phyloP scores from a whole-genome alignment of 1,139 yeast genomes.

The Kazachstania sp. region DNA sequence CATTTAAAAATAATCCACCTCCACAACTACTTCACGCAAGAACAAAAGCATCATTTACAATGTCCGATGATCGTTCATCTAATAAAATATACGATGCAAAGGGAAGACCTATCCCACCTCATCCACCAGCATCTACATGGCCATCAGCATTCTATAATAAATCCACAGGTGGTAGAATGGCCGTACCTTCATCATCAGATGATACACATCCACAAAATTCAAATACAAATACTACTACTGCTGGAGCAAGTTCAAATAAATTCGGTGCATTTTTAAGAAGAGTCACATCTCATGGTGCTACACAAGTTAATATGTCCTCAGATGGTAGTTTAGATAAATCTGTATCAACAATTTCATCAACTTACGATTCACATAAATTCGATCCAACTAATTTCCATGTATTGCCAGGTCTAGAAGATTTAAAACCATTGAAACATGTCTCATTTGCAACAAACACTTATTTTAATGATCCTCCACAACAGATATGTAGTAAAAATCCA shows the following conservation, averaged over 20 bases:
- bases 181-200: neutral
- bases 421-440: constrained; percentile 52
- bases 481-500: constrained; percentile 58
- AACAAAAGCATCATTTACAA: constrained; percentile 6
- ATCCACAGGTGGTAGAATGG: neutral
- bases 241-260: constrained; percentile 20
- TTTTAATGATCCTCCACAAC: constrained; percentile 66
- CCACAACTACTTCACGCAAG: neutral
- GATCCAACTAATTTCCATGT: constrained; percentile 15
- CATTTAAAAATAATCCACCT: constrained; percentile 21
- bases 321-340: constrained; percentile 4
- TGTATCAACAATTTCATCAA: neutral
- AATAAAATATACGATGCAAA: constrained; percentile 26
- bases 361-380: constrained; percentile 2
- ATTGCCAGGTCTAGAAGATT: constrained; percentile 36
- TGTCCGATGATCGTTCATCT: neutral
- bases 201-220: constrained; percentile 5
- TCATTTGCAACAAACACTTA: constrained; percentile 68
- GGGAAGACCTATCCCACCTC: constrained; percentile 41
- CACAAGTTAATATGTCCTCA: neutral
- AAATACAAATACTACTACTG: neutral
- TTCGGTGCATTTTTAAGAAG: constrained; percentile 29
- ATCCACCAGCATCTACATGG: constrained; percentile 38
- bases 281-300: constrained; percentile 26
- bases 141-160: constrained; percentile 38